Base-by-base conservation (phyloP, 352 stramenopile species). In the Pythium insidiosum region DNA sequence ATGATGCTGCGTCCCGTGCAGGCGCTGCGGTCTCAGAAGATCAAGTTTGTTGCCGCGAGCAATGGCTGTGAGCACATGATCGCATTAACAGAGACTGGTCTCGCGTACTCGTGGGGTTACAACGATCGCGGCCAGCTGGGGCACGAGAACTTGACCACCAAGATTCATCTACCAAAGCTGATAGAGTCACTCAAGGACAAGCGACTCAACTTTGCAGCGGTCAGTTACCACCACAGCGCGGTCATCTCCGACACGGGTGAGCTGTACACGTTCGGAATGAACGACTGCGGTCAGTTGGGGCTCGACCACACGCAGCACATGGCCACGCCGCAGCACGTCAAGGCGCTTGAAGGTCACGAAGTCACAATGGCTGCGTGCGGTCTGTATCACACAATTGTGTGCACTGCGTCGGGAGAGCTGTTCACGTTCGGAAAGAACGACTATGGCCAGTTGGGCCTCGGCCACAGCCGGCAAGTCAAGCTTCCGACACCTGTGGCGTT, bases 41-140 rank as follows among this genome's bases (percentile, higher is more conserved):
- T 94, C 33, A 87, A 85, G 31, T 84, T 74, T 40, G 73, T 93
- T 43, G 77, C 80, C n/a, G 81, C 83, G 2, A 89, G 76, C 57
- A 95, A 95, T 31, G 83, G 83, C 24, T 95, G 83, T 24, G 83
- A 95, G 54, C 83, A 95, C 44, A 77, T 92, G 63, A 88, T 95
- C 16, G 81, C 76, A 0, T 40, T 95, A 18, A 93, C 83, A 0
- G 81, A 93, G 38, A 76, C 65, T 0, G 83, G 83, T 1, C 49
- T 88, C 4, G 74, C 79, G 6, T 93, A 91, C 26, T 94, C 83
- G 1, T 94, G 80, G 78, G 83, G 83, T 2, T 94, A 92, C 58
- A 94, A 94, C 43, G 74, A 94, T 25, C 73, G 81, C 22, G 83
- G 83, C 5, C 83, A 94, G 47, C 68, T 94, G 13, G 83, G 80